Base-by-base conservation (phyloP, 139 green algal species). In the Chlamydomonas incerta region DNA sequence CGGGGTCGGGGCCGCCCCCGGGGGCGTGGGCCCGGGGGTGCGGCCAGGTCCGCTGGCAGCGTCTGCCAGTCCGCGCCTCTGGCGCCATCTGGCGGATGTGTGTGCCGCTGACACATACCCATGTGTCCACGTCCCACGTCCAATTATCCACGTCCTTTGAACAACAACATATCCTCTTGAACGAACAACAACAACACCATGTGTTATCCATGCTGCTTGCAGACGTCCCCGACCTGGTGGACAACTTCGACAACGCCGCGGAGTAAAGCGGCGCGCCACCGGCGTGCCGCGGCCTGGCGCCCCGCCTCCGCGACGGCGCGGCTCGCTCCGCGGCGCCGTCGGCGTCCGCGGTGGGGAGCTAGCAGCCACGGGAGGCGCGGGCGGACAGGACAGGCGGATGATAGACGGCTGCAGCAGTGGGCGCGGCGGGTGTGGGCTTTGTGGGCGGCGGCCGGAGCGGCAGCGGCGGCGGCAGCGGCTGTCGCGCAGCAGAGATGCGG, bases 221-320 rank as follows among this genome's bases (percentile, higher is more conserved):
- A 94, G 96, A 98, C 80, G 96, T 99, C 66, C 96, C 96, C 10
- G 96, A 98, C 74, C 91, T 99, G 69, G 96, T 99, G 37, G 96
- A 97, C 81, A 96, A 97, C 92, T 98, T 98, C 80, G 95, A 98
- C 86, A 88, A 89, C 37, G 87, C 81, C 13, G 81, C 91, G n/a
- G 13, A 70, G 26, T 57, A 89, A 94, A 88, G 81, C 88, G 72
- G 52, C 33, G n/a, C n/a, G n/a, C n/a, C n/a, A n/a, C n/a, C n/a
- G n/a, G n/a, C n/a, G n/a, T n/a, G n/a, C n/a, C n/a, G n/a, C n/a
- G n/a, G n/a, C n/a, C n/a, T n/a, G n/a, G n/a, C n/a, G n/a, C n/a
- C n/a, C n/a, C n/a, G n/a, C n/a, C n/a, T n/a, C n/a, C n/a, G n/a
- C n/a, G n/a, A n/a, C n/a, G n/a, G n/a, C n/a, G n/a, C n/a, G n/a